A percentile compares a stretch with the other conserved stretches of the same genome.
These are phyloP conservation scores for Saccharomyces hybrid DNA, from an alignment of 1,139 yeast genomes.

Conservation along the genomic window DNA sequence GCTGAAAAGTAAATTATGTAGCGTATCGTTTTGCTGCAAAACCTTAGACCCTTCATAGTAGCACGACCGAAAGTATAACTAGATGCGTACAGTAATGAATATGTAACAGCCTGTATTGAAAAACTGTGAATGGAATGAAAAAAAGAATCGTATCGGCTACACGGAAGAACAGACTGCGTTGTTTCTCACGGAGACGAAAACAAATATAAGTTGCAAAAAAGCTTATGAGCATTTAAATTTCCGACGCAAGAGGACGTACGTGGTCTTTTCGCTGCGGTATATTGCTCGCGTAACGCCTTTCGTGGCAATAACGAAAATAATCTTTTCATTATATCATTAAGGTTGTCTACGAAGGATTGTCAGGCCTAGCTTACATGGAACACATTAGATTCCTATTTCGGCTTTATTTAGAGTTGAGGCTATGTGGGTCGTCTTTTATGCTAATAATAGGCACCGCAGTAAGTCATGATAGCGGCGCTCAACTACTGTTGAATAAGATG, in stretches of 20 bases:
- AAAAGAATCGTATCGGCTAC: background rate
- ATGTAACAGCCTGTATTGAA: background rate
- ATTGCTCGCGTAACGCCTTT: background rate
- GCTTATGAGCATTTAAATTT: background rate
- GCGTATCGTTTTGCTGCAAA: background rate
- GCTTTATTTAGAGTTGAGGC: background rate
- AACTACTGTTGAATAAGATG: background rate
- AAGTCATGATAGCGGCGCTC: background rate
- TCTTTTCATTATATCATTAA: background rate
- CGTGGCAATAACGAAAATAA: background rate
- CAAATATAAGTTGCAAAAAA: background rate
- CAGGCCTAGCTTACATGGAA: background rate
- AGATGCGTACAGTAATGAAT: background rate
- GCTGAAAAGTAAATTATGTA: background rate
- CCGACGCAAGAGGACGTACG: background rate
- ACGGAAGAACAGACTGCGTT: no score
- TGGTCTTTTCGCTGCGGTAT: background rate
- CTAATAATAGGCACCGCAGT: background rate
- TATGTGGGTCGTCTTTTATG: background rate
- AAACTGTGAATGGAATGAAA: background rate
- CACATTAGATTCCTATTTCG: background rate
- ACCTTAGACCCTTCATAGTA: background rate
- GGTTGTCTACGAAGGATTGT: background rate
- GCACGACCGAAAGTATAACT: background rate
- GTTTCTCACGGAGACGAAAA: background rate